Percentiles rank a stretch among this genome's conserved stretches.
Evolutionary conservation across 352 stramenopile genomes (phyloP).

Genomic region (Bremia lactucae): DNA sequence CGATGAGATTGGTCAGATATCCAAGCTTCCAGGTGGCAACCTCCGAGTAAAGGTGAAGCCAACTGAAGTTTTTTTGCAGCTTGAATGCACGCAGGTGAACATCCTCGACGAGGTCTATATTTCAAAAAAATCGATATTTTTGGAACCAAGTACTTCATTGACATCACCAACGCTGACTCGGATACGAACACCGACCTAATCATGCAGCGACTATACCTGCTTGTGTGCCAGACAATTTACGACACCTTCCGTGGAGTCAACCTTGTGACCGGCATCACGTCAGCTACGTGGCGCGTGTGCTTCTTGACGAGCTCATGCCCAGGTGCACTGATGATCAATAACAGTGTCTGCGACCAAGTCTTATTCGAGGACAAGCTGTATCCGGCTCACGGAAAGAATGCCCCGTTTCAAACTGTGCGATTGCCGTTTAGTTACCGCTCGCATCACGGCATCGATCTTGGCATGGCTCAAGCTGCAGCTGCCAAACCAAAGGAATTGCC

Average conservation of each 20-base stretch:
- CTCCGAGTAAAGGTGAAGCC: background rate
- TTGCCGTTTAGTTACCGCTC: background rate
- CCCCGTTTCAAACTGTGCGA: background rate
- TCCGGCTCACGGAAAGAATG: background rate
- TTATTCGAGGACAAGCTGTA: background rate
- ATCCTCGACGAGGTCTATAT: background rate
- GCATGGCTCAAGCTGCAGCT: background rate
- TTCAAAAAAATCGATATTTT: background rate
- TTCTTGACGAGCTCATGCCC: background rate
- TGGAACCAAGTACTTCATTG: background rate
- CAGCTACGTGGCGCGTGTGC: background rate
- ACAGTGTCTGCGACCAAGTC: background rate
- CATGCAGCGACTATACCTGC: background rate
- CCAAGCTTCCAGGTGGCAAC: background rate
- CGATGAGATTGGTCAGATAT: background rate
- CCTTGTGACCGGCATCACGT: background rate
- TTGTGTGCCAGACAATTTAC: background rate
- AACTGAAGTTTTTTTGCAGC: too few species aligned
- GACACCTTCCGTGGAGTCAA: background rate
- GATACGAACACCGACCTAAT: background rate
- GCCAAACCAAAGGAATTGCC: background rate
- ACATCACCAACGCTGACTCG: background rate
- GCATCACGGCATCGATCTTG: background rate
- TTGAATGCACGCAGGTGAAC: too few species aligned
- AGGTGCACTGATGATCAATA: background rate